Evolutionary conservation across 495 filamentous ascomycete species (phyloP).

Genomic region (Penicillium antarcticum): DNA sequence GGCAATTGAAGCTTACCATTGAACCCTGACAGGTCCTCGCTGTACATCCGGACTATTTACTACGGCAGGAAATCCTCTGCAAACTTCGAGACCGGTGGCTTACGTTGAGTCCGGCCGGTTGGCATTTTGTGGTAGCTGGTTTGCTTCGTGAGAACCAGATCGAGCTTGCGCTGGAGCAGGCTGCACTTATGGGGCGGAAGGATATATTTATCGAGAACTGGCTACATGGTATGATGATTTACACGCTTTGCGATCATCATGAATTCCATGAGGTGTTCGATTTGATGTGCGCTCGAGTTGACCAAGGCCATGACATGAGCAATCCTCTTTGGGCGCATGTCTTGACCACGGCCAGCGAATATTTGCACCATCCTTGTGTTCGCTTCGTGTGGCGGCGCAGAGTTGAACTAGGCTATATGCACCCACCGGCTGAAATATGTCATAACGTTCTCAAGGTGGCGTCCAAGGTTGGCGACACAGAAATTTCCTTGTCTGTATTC

Average conservation of each 20-base stretch:
- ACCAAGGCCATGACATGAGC: constrained; percentile 44
- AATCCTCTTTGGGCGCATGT: constrained; percentile 62
- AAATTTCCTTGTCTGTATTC: constrained; percentile 46
- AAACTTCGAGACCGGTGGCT: constrained; percentile 67
- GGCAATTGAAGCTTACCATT: neutral
- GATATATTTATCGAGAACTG: constrained; percentile 58
- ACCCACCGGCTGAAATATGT: constrained; percentile 62
- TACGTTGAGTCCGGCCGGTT: constrained; percentile 57
- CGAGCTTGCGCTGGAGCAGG: constrained; percentile 73
- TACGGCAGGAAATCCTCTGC: constrained; percentile 65
- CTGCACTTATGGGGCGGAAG: constrained; percentile 62
- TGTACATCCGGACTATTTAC: constrained; percentile 80
- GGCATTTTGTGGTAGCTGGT: constrained; percentile 66
- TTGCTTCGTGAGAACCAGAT: constrained; percentile 75
- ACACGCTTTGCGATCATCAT: constrained; percentile 61
- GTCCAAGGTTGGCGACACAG: constrained; percentile 59
- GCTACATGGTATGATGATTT: constrained; percentile 73
- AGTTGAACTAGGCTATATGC: constrained; percentile 56
- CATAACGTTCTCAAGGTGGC: constrained; percentile 67
- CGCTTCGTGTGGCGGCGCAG: constrained; percentile 60
- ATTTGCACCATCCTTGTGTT: constrained; percentile 51
- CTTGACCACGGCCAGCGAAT: constrained; percentile 62
- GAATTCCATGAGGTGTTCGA: constrained; percentile 74
- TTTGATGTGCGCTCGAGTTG: constrained; percentile 55
- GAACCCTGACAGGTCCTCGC: constrained; percentile 56